Conservation (phyloP, 257 asterid genomes). For the Cruciata laevipes region DNA sequence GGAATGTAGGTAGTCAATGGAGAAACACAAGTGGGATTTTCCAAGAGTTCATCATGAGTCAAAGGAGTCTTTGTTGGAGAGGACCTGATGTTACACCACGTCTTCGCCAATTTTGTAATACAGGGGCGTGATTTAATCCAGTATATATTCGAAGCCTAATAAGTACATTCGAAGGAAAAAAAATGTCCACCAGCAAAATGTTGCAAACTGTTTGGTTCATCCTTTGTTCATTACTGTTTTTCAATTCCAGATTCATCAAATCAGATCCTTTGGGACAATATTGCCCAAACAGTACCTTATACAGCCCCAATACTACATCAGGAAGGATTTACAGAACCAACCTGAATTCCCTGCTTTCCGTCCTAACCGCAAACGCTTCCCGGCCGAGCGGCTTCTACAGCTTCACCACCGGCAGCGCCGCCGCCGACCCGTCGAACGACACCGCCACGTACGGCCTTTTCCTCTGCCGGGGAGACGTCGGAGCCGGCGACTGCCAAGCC, state of each 20-base stretch:
- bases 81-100: too few relatives aligned
- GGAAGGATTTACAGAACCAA: slow-evolving; percentile 13
- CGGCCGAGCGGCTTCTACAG: slow-evolving; percentile 13
- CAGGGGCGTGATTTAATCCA: too few relatives aligned
- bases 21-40: too few relatives aligned
- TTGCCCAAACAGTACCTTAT: background rate
- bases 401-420: slow-evolving; percentile 10
- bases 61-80: too few relatives aligned
- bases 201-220: background rate
- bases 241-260: background rate
- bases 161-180: too few relatives aligned
- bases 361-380: slow-evolving; percentile 15
- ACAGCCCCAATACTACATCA: background rate
- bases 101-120: too few relatives aligned
- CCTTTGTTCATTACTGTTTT: background rate
- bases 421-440: background rate
- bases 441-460: slow-evolving; percentile 12
- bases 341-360: slow-evolving; percentile 11
- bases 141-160: too few relatives aligned
- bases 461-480: slow-evolving; percentile 26
- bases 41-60: too few relatives aligned
- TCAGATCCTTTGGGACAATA: background rate
- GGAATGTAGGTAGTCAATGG: too few relatives aligned
- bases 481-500: background rate
- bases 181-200: background rate